Evolutionary conservation across 2,329 filamentous ascomycete species (phyloP), one percentile per base, ranked within the genome.

Genomic region (Botrytis elliptica): DNA sequence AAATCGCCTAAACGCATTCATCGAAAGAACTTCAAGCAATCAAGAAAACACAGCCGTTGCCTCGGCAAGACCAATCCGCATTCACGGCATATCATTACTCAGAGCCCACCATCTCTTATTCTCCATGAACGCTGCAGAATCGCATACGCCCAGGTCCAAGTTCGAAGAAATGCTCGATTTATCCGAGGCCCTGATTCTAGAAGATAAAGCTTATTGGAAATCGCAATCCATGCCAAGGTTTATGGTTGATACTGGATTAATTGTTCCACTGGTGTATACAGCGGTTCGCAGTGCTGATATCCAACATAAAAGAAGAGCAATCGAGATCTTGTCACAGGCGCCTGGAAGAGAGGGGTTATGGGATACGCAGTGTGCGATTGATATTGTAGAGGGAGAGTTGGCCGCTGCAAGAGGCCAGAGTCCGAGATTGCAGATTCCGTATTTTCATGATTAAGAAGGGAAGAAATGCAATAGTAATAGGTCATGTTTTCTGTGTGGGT

Each of bases 71-170:
- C 38, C 38, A 14, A 38, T 60, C 10, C 66, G 66, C 12, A 68
- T 88, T 75, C 88, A 88, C 76, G 86, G 87, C 0, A 88, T 85
- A 57, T 89, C 90, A 25, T 55, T 79, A 6, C 73, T 79, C n/a
- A 79, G 74, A 72, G 57, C 76, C 16, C 77, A 79, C 36, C 77
- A 75, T 64, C 74, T 77, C 33, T 69, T 79, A 2, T 74, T 78
- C 38, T 76, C 69, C 14, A 78, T 77, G 64, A 75, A 75, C 16
- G 74, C 77, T 12, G 70, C 74, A 12, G 70, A 70, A 49, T 74
- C 77, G 9, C 44, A 76, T 25, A 63, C 68, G 14, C 71, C 73
- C 0, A 73, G 75, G 22, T 69, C 72, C 10, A 77, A 74, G 57
- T 79, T 78, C 59, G 68, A 78, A n/a, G 75, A 78, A 22, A 74